Conservation (phyloP, 2,329 filamentous ascomycete species). For the Xenosphaeropsis pyriputrescens region DNA sequence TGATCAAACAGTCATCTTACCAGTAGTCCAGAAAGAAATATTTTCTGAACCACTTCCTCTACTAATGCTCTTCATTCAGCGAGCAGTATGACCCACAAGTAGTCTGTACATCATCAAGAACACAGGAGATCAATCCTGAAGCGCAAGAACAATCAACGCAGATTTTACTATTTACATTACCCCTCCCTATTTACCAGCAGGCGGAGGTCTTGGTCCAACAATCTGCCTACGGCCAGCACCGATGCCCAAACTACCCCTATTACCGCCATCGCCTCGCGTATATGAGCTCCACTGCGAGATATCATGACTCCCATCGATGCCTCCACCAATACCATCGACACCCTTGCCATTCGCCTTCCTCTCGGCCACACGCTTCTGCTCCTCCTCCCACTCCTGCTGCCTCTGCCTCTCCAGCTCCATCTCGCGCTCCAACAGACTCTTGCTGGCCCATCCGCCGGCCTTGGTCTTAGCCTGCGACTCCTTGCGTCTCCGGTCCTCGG, state of each 20-base stretch:
- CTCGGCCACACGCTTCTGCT: conserved; percentile 49
- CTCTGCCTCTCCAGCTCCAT: conserved; percentile 45
- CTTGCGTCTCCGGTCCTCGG: conserved; percentile 31
- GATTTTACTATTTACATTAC: too few species aligned
- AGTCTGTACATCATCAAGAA: too few species aligned
- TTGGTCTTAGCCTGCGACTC: conserved; percentile 34
- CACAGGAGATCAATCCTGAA: too few species aligned
- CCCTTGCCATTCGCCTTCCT: conserved; percentile 29
- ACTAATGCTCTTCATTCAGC: too few species aligned
- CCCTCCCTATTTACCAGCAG: conserved; percentile 10
- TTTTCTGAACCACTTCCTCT: too few species aligned
- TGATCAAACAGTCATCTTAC: too few species aligned
- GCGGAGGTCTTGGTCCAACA: conserved; percentile 59
- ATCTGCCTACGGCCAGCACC: conserved; percentile 63
- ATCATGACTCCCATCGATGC: conserved; percentile 57
- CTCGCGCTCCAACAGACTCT: conserved; percentile 40
- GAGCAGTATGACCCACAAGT: too few species aligned
- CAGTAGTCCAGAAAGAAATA: too few species aligned
- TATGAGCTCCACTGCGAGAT: conserved; percentile 63
- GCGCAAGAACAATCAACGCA: too few species aligned
- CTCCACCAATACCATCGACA: conserved; percentile 50
- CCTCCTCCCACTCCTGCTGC: conserved; percentile 56
- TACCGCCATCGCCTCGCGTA: conserved; percentile 63
- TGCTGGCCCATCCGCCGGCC: conserved; percentile 34
- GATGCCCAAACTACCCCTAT: conserved; percentile 48